Conservation (phyloP, 2,329 filamentous ascomycete genomes). For the Colletotrichum trifolii region DNA sequence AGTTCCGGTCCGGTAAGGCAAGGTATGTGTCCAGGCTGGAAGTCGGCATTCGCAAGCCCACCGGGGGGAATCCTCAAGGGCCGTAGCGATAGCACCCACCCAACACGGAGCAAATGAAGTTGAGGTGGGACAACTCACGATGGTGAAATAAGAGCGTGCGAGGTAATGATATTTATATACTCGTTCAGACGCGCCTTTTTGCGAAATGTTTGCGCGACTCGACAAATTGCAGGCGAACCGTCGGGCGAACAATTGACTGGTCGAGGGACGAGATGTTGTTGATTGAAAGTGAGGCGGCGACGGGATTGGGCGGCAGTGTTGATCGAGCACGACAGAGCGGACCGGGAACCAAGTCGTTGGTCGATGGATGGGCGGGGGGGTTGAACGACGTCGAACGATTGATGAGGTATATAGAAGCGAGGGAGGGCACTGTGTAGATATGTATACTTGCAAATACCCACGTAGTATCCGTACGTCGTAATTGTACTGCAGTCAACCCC, state of each 20-base stretch:
- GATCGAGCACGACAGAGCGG: slow-evolving; percentile 12
- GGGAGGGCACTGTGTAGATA: background rate
- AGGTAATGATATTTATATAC: slow-evolving; percentile 16
- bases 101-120: slow-evolving; percentile 9
- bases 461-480: too few relatives aligned
- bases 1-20: slow-evolving; percentile 9
- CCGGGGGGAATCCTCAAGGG: slow-evolving; percentile 25
- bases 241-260: slow-evolving; percentile 28
- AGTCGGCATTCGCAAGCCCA: slow-evolving; percentile 33
- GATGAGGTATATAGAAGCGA: background rate
- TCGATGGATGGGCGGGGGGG: slow-evolving; percentile 28
- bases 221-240: slow-evolving; percentile 17
- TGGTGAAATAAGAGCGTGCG: background rate
- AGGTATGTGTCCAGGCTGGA: slow-evolving; percentile 25
- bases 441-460: too few relatives aligned
- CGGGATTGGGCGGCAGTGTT: slow-evolving; percentile 30
- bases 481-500: too few relatives aligned
- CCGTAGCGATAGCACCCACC: slow-evolving; percentile 25
- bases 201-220: slow-evolving; percentile 1
- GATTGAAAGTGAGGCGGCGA: slow-evolving; percentile 36
- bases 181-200: slow-evolving; percentile 2
- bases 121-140: background rate
- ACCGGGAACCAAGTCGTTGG: slow-evolving; percentile 12
- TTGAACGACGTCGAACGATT: background rate
- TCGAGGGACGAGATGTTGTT: slow-evolving; percentile 32